Conservation (phyloP, 305 asterid species). For the Lippia alba region DNA sequence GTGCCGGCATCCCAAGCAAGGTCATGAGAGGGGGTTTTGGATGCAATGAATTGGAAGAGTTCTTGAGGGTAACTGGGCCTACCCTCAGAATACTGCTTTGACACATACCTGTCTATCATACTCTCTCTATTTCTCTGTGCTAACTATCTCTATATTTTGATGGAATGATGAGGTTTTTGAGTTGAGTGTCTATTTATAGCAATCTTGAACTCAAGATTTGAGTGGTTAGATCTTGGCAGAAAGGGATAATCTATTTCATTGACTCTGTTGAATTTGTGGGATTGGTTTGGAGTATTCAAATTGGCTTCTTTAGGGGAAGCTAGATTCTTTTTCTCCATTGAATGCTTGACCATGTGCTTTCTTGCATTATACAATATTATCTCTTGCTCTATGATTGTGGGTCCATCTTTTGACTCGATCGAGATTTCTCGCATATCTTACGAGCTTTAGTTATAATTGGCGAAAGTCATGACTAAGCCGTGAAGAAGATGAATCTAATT, state of each 20-base stretch:
- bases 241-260: too few species aligned
- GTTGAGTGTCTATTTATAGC: constrained; percentile 26
- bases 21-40: constrained; percentile 52
- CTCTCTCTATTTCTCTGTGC: constrained; percentile 3
- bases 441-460: too few species aligned
- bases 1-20: constrained; percentile 53
- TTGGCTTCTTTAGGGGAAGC: too few species aligned
- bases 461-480: not conserved
- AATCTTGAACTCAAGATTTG: not conserved
- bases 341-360: too few species aligned
- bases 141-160: not conserved
- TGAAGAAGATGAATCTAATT: constrained; percentile 38
- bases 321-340: too few species aligned
- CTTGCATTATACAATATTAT: too few species aligned
- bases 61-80: constrained; percentile 54
- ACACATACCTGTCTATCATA: constrained; percentile 46
- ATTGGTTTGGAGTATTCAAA: too few species aligned
- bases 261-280: too few species aligned
- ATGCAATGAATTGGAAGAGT: constrained; percentile 52
- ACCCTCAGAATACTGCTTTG: constrained; percentile 39
- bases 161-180: not conserved
- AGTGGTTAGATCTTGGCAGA: not conserved
- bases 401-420: too few species aligned
- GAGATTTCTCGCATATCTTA: too few species aligned
- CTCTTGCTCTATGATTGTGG: too few species aligned